These are phyloP conservation scores for Pelargonium nanum DNA, from an alignment of 345 rosid genomes.

Conservation along the genomic window DNA sequence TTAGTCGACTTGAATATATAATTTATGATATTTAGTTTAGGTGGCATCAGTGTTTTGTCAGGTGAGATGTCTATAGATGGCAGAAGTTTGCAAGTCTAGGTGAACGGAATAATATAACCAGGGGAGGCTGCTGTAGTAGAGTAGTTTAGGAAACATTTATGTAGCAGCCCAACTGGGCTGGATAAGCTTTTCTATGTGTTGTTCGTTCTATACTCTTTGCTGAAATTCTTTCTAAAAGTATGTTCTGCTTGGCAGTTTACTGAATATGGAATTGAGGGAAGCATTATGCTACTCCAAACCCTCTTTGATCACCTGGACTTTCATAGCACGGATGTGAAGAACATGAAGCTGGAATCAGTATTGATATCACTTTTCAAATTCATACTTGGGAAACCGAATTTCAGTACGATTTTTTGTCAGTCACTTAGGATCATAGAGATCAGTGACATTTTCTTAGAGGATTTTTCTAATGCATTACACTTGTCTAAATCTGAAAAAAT, in stretches of 20 bases:
- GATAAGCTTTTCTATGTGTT: background rate
- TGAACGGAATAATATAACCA: background rate
- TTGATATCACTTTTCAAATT: constrained; percentile 42
- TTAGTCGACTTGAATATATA: background rate
- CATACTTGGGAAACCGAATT: constrained; percentile 46
- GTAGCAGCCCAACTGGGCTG: background rate
- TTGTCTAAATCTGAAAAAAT: constrained; percentile 63
- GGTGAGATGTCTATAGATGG: background rate
- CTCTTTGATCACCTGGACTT: constrained; percentile 47
- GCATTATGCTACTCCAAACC: constrained; percentile 47
- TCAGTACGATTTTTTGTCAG: constrained; percentile 48
- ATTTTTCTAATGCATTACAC: constrained; percentile 30
- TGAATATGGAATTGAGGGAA: constrained; percentile 52
- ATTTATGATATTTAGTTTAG: background rate
- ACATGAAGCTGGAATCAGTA: constrained; percentile 36
- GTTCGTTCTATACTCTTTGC: background rate
- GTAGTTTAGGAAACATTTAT: background rate
- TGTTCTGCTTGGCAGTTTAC: constrained; percentile 32
- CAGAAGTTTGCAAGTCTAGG: background rate
- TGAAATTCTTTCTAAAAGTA: background rate
- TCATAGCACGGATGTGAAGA: constrained; percentile 28
- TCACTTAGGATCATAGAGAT: constrained; percentile 37
- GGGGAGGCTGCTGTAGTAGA: no score
- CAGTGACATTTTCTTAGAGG: constrained; percentile 35
- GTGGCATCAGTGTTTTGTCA: background rate